A percentile compares a stretch with the other conserved stretches of the same genome.
Evolutionary conservation across 2,329 filamentous ascomycete genomes (phyloP).

Genomic region (Calonectria honghensis): DNA sequence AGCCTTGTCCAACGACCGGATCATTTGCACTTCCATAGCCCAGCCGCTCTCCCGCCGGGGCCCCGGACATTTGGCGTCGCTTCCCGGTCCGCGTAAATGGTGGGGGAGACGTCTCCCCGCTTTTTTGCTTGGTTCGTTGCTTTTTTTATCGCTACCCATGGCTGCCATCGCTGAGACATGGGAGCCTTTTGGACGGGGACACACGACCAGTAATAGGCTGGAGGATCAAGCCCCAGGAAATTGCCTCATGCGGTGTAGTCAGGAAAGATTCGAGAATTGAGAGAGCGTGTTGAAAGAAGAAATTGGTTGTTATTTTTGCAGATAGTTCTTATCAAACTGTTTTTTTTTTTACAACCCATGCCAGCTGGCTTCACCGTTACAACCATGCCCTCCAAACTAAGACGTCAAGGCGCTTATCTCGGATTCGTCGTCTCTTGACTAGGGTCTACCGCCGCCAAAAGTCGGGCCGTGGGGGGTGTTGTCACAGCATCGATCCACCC

Average conservation of each 20-base stretch:
- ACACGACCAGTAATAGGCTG: background rate
- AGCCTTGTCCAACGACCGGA: slow-evolving; percentile 23
- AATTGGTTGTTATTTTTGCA: background rate
- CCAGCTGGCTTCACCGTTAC: background rate
- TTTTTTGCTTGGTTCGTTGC: slow-evolving; percentile 48
- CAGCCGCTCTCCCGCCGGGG: slow-evolving; percentile 35
- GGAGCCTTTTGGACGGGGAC: background rate
- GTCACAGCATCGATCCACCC: slow-evolving; percentile 39
- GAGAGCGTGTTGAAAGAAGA: background rate
- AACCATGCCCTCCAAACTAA: background rate
- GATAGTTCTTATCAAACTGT: background rate
- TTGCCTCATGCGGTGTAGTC: background rate
- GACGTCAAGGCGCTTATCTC: slow-evolving; percentile 39
- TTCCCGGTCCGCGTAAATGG: slow-evolving; percentile 42
- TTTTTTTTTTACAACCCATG: background rate
- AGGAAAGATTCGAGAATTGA: background rate
- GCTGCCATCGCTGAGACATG: background rate
- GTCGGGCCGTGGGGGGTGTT: slow-evolving; percentile 32
- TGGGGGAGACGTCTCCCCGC: slow-evolving; percentile 36
- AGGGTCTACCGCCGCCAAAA: slow-evolving; percentile 30
- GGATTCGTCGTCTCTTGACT: slow-evolving; percentile 26
- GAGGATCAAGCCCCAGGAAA: background rate
- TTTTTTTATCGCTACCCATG: slow-evolving; percentile 19
- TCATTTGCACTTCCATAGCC: slow-evolving; percentile 8
- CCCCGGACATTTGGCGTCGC: slow-evolving; percentile 42